Evolutionary conservation across 805 yeast species (phyloP).

Genomic region (Saccharomyces kudriavzevii): DNA sequence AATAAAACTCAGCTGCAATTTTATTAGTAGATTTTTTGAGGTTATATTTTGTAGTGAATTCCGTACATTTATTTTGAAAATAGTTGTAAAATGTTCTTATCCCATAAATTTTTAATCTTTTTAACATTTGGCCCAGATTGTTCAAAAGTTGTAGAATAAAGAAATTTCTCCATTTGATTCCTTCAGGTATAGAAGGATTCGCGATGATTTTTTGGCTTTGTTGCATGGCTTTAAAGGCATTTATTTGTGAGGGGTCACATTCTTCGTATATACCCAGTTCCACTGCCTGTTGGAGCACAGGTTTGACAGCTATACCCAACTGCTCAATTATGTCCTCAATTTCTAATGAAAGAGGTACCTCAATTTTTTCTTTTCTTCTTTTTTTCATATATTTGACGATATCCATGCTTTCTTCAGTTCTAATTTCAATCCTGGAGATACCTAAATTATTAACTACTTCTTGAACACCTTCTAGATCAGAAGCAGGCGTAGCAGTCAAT

Average conservation of each 20-base stretch:
- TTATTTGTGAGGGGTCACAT: conserved; percentile 58
- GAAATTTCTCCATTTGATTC: conserved; percentile 64
- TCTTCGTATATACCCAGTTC: conserved; percentile 54
- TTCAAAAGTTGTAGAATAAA: conserved; percentile 55
- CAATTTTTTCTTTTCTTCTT: conserved; percentile 52
- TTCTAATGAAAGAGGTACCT: conserved; percentile 46
- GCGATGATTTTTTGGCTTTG: conserved; percentile 50
- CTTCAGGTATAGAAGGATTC: conserved; percentile 53
- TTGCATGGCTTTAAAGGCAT: conserved; percentile 64
- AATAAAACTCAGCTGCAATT: conserved; percentile 53
- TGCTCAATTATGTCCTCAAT: conserved; percentile 48
- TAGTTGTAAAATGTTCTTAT: conserved; percentile 65
- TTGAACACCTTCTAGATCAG: conserved; percentile 82
- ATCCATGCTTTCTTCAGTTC: conserved; percentile 81
- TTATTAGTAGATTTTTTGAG: conserved; percentile 58
- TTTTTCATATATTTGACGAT: conserved; percentile 69
- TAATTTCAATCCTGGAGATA: conserved; percentile 71
- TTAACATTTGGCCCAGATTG: conserved; percentile 62
- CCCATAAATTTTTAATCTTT: conserved; percentile 74
- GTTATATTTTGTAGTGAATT: conserved; percentile 50
- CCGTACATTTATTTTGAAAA: conserved; percentile 49
- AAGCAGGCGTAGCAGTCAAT: conserved; percentile 92
- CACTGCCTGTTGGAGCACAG: conserved; percentile 56
- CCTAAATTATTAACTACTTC: conserved; percentile 64
- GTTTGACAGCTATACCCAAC: conserved; percentile 57